These are phyloP conservation scores for Aphanocladium album DNA, from an alignment of 2,329 filamentous ascomycete species.

Conservation along the genomic window DNA sequence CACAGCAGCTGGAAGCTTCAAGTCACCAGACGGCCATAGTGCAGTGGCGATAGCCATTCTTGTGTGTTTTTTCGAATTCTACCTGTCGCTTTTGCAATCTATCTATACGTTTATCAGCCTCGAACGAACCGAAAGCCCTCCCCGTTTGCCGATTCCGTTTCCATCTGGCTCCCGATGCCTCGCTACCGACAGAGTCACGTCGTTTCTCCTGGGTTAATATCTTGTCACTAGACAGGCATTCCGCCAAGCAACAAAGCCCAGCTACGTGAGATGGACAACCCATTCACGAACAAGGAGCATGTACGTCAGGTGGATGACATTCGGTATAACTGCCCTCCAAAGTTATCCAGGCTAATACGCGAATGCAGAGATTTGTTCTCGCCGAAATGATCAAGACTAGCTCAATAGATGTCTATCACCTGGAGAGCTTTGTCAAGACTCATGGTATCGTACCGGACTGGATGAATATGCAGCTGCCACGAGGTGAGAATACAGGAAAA, in stretches of 20 bases:
- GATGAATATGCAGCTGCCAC: conserved; percentile 44
- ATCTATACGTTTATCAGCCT: background rate
- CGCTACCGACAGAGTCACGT: conserved; percentile 5
- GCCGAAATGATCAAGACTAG: conserved; percentile 55
- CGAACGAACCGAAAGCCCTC: background rate
- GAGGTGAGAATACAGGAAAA: too few species aligned
- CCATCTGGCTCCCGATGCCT: conserved; percentile 3
- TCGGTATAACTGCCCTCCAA: background rate
- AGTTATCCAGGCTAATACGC: background rate
- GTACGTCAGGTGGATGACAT: conserved; percentile 28
- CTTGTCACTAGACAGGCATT: background rate
- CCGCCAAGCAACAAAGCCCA: background rate
- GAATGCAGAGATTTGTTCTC: conserved; percentile 50
- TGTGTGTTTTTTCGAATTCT: background rate
- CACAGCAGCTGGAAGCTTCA: background rate
- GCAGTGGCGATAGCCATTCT: background rate
- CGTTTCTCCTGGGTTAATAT: conserved; percentile 5
- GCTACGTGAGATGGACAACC: conserved; percentile 7
- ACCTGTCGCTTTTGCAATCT: too few species aligned
- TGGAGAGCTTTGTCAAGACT: conserved; percentile 43
- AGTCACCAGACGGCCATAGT: background rate
- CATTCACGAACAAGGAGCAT: conserved; percentile 49
- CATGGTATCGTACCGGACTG: conserved; percentile 39
- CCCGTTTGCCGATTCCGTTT: background rate
- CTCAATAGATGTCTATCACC: conserved; percentile 39